phyloP scores from a whole-genome alignment of 2,329 filamentous ascomycete species.

The Orbilia oligospora region DNA sequence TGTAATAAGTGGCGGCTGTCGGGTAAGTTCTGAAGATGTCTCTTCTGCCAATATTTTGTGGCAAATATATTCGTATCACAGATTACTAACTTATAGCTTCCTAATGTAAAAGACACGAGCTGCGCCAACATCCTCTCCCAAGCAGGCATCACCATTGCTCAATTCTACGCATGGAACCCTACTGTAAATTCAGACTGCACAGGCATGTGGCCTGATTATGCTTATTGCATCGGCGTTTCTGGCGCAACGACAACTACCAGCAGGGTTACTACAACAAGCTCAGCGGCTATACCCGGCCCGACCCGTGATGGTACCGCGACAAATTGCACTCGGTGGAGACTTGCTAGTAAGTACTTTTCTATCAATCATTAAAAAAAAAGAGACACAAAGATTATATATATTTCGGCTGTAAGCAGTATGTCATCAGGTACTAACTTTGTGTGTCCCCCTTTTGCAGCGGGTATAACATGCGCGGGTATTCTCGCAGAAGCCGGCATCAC shows the following conservation, averaged over 20 bases:
- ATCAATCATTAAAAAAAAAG: too few relatives aligned
- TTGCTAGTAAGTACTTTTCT: slow-evolving; percentile 36
- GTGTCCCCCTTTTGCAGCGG: slow-evolving; percentile 18
- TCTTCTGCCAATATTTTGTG: not conserved
- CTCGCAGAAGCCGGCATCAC: slow-evolving; percentile 58
- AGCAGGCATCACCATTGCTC: slow-evolving; percentile 38
- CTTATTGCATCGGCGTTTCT: slow-evolving; percentile 47
- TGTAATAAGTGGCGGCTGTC: slow-evolving; percentile 41
- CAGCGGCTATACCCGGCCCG: slow-evolving; percentile 38
- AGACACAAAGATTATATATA: too few relatives aligned
- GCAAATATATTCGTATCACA: not conserved
- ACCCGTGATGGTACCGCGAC: slow-evolving; percentile 39
- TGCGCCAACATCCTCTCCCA: slow-evolving; percentile 37
- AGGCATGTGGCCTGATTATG: slow-evolving; percentile 50
- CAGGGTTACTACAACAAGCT: slow-evolving; percentile 49
- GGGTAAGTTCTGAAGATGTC: slow-evolving; percentile 14
- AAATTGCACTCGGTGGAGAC: slow-evolving; percentile 50
- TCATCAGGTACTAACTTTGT: slow-evolving; percentile 23
- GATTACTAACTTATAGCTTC: slow-evolving; percentile 22
- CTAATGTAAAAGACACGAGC: slow-evolving; percentile 33
- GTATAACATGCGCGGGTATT: slow-evolving; percentile 53
- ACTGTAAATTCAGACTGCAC: slow-evolving; percentile 41
- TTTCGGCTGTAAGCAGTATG: not conserved
- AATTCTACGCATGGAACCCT: slow-evolving; percentile 51
- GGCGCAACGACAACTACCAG: slow-evolving; percentile 34